Base-by-base conservation (phyloP, 176 grass and related monocot genomes). In the Leersia perrieri region DNA sequence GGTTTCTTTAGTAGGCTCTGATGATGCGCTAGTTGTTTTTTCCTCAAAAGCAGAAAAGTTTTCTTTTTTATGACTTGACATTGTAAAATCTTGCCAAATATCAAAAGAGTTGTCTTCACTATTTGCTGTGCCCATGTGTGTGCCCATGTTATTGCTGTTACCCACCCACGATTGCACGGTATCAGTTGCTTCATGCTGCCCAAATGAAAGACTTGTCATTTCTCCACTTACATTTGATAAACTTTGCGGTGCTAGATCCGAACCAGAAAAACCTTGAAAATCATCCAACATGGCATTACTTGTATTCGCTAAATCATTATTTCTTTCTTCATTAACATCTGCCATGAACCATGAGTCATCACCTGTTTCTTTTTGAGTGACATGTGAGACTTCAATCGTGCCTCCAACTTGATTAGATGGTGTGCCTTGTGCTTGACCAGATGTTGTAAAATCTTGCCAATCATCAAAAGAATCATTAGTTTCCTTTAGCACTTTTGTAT, bases 61-160 rank as follows among this genome's bases (percentile, higher is more conserved):
- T 33, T 49, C 77, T 71, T 74, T 77, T 87, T 61, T 38, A 49
- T 72, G 72, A 76, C 35, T 25, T 26, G 79, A 87, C 64, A 41
- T 74, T 3, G 72, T 39, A 88, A 94, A 87, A 83, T 89, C 83
- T 76, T 90, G 64, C 94, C 89, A 97, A 66, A 84, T 63, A 81
- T 92, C 92, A 88, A 88, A 92, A 47, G 72, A 40, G 49, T 87
- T 70, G 1, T 80, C 77, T 62, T 80, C 80, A 63, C 35, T 23
- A 65, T 81, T 83, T 69, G 77, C 55, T 66, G 77, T 67, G 33
- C 31, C 51, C 33, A 63, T 76, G 33, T 73, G 91, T 28, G 35
- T 44, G 38, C 68, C 60, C 75, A 87, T 40, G 25, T 68, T 80
- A 22, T 51, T 79, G 63, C 47, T 91, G 32, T 18, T 42, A 70